Percentiles rank a stretch among this genome's conserved stretches.
phyloP scores from a whole-genome alignment of 2,329 filamentous ascomycete genomes.

The Fulvia fulva region DNA sequence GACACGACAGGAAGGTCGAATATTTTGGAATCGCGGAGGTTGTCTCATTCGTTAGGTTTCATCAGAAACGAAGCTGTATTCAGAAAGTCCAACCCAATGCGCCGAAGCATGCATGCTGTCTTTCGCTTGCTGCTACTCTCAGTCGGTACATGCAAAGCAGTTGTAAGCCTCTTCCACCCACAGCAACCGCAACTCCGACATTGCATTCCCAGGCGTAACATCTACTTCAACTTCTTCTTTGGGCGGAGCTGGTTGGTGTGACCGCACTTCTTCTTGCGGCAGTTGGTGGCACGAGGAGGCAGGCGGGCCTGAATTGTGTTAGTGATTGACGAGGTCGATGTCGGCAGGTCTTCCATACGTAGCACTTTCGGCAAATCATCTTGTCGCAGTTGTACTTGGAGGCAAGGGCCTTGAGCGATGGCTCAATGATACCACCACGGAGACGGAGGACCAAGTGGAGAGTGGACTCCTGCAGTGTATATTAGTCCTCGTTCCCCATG shows the following conservation, averaged over 20 bases:
- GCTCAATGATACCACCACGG: slow-evolving; percentile 98
- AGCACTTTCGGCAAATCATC: slow-evolving; percentile 99
- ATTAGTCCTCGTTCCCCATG: background rate
- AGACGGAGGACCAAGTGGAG: slow-evolving; percentile 98
- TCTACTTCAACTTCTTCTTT: slow-evolving; percentile 99
- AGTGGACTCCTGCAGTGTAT: slow-evolving; percentile 72
- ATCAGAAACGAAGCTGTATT: background rate
- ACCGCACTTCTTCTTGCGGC: slow-evolving; percentile 99
- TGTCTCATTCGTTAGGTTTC: background rate
- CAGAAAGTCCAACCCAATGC: slow-evolving; percentile 1
- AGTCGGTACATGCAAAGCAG: slow-evolving; percentile 2
- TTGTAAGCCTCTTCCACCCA: slow-evolving; percentile 3
- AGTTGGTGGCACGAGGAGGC: slow-evolving; percentile 98
- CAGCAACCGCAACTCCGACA: slow-evolving; percentile 15
- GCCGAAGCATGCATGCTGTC: slow-evolving; percentile 12
- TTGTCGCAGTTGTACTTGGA: slow-evolving; percentile 99
- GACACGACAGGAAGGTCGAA: background rate
- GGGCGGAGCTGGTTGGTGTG: slow-evolving; percentile 99
- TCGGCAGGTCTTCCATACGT: slow-evolving; percentile 55
- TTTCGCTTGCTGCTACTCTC: slow-evolving; percentile 6
- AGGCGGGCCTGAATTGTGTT: slow-evolving; percentile 61
- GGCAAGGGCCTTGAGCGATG: slow-evolving; percentile 95
- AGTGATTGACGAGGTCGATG: slow-evolving; percentile 22
- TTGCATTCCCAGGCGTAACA: slow-evolving; percentile 11
- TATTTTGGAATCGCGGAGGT: background rate